Conservation (phyloP, 129 eudicot species). For the Artemisia tridentata region DNA sequence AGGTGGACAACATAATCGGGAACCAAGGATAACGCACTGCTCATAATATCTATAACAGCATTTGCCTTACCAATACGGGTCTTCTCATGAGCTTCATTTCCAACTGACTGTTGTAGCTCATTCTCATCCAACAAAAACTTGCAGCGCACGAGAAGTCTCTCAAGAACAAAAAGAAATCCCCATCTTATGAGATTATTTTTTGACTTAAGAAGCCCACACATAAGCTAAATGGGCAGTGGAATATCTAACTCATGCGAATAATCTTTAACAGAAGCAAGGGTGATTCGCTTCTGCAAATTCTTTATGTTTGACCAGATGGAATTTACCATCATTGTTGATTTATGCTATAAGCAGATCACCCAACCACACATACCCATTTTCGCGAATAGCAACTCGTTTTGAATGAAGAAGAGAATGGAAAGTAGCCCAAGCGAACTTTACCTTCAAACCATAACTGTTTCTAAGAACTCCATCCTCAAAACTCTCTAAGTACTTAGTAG, state of each 20-base stretch:
- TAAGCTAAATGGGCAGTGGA: constrained; percentile 81
- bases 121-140: too few relatives aligned
- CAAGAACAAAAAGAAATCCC: too few relatives aligned
- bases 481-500: constrained; percentile 49
- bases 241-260: constrained; percentile 64
- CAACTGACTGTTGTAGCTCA: too few relatives aligned
- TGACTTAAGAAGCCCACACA: constrained; percentile 99
- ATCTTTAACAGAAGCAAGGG: constrained; percentile 66
- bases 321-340: constrained; percentile 51
- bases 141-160: too few relatives aligned
- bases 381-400: constrained; percentile 56
- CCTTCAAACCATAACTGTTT: constrained; percentile 44
- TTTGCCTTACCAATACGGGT: too few relatives aligned
- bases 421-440: constrained; percentile 79
- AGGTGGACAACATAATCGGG: too few relatives aligned
- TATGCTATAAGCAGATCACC: constrained; percentile 83
- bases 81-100: too few relatives aligned
- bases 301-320: constrained; percentile 61
- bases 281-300: constrained; percentile 58
- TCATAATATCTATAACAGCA: too few relatives aligned
- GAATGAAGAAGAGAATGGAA: constrained; percentile 93
- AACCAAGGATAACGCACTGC: not conserved
- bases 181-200: too few relatives aligned
- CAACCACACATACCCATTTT: constrained; percentile 85
- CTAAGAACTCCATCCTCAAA: constrained; percentile 51